Evolutionary conservation across 2,329 filamentous ascomycete species (phyloP), one percentile per base, ranked within the genome.

Genomic region (Aurifilum marmelostoma): DNA sequence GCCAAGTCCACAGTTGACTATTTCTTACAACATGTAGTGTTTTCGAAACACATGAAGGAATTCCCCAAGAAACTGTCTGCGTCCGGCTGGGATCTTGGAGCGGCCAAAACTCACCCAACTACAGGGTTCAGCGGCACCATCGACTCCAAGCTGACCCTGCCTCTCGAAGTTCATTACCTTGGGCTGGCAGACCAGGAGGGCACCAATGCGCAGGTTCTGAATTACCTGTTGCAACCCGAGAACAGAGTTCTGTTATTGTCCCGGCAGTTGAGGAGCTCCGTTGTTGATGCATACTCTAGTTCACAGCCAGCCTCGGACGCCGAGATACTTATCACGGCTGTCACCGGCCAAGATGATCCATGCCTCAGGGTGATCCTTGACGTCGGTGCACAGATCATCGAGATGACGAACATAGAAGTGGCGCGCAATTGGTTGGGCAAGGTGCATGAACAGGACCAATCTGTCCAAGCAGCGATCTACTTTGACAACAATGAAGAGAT

Each of bases 111-210:
- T 0, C 78, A 87, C 27, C 81, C 83, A 0, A 88, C 84, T 0
- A 89, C 87, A 0, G 91, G 91, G 0, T 93, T 93, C 73, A 91
- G 88, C 67, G 90, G 91, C 0, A 93, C 91, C 0, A 90, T 88
- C 32, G 90, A 93, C 72, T 87, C 85, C 0, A 77, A 82, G 14
- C 79, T 82, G n/a, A 74, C 89, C 0, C 79, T 93, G 0, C 90
- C 90, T 0, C 73, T 90, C 0, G 78, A 73, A 0, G 82, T 92
- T 0, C 73, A 79, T 0, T 88, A 92, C 39, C 77, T 85, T 0
- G 87, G 92, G 43, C 79, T 90, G 0, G 73, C 77, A 0, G 77
- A 79, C 0, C 87, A 91, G 50, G 79, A 78, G 1, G 88, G 91
- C 64, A 94, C 91, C 0, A 92, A 92, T 72, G 90, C 91, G 0